Evolutionary conservation across 495 filamentous ascomycete species (phyloP).

Genomic region (Staphylotrichum tortipilum): DNA sequence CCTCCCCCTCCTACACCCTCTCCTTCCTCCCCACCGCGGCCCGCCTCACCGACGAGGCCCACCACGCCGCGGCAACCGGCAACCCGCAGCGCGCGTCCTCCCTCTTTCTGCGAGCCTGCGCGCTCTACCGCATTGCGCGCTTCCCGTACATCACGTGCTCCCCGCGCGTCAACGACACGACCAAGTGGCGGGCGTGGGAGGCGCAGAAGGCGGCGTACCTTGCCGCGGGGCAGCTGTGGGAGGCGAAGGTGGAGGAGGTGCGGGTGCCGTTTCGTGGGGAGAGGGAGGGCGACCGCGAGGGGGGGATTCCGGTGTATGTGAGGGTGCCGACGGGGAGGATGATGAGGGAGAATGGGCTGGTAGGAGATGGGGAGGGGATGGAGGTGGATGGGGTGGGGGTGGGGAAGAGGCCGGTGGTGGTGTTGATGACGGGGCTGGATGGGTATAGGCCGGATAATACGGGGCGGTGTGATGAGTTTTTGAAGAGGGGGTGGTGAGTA

Average conservation of each 20-base stretch:
- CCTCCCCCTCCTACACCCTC: slow-evolving; percentile 53
- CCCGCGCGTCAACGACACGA: slow-evolving; percentile 28
- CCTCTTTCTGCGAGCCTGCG: slow-evolving; percentile 61
- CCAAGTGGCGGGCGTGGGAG: slow-evolving; percentile 57
- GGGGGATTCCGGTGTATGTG: slow-evolving; percentile 54
- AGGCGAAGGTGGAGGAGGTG: slow-evolving; percentile 48
- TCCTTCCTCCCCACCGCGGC: slow-evolving; percentile 53
- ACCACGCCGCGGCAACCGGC: slow-evolving; percentile 34
- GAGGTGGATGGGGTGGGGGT: background rate
- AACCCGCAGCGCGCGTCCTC: slow-evolving; percentile 41
- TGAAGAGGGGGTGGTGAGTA: slow-evolving; percentile 43
- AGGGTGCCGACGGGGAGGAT: slow-evolving; percentile 41
- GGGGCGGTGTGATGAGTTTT: slow-evolving; percentile 58
- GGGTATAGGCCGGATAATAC: slow-evolving; percentile 74
- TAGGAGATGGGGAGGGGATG: no score
- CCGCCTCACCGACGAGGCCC: slow-evolving; percentile 42
- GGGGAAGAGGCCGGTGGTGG: slow-evolving; percentile 48
- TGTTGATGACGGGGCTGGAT: slow-evolving; percentile 70
- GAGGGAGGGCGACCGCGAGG: slow-evolving; percentile 21
- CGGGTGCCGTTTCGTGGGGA: slow-evolving; percentile 26
- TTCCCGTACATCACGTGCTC: slow-evolving; percentile 59
- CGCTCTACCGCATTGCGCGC: slow-evolving; percentile 63
- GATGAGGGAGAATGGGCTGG: no score
- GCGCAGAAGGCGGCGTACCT: slow-evolving; percentile 57
- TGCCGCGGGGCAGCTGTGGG: slow-evolving; percentile 50